These are phyloP conservation scores for Heterobasidion irregulare DNA, from an alignment of 1,284 basidiomycete genomes.

Conservation along the genomic window DNA sequence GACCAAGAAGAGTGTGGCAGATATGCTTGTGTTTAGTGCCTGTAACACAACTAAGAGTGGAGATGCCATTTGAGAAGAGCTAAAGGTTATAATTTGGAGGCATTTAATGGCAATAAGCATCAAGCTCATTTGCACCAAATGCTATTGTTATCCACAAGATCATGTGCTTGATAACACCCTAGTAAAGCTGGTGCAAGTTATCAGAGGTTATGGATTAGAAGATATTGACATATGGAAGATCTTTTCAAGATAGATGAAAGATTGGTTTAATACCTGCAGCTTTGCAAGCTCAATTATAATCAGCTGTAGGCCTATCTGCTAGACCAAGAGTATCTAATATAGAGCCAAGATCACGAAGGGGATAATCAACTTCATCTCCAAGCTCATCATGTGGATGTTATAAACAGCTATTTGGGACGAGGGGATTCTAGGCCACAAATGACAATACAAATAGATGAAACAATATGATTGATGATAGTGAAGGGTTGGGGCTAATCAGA, in stretches of 20 bases:
- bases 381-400: too few species aligned
- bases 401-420: too few species aligned
- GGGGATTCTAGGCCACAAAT: too few species aligned
- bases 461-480: too few species aligned
- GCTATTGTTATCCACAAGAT: constrained; percentile 15
- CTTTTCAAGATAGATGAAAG: constrained; percentile 28
- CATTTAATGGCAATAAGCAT: constrained; percentile 12
- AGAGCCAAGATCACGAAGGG: too few species aligned
- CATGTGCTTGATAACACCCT: constrained; percentile 23
- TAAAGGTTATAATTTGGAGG: constrained; percentile 14
- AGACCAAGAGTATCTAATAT: too few species aligned
- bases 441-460: too few species aligned
- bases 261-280: constrained; percentile 11
- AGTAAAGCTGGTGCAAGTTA: constrained; percentile 32
- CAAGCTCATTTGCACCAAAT: constrained; percentile 12
- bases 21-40: constrained; percentile 16
- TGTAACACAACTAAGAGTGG: constrained; percentile 11
- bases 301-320: too few species aligned
- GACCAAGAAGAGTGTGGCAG: constrained; percentile 13
- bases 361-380: too few species aligned
- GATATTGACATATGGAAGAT: constrained; percentile 26
- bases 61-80: constrained; percentile 17
- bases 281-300: constrained; percentile 2
- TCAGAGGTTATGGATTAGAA: constrained; percentile 28
- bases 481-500: too few species aligned